phyloP scores from a whole-genome alignment of 768 basidiomycete genomes.

The Termitomyces sp. region DNA sequence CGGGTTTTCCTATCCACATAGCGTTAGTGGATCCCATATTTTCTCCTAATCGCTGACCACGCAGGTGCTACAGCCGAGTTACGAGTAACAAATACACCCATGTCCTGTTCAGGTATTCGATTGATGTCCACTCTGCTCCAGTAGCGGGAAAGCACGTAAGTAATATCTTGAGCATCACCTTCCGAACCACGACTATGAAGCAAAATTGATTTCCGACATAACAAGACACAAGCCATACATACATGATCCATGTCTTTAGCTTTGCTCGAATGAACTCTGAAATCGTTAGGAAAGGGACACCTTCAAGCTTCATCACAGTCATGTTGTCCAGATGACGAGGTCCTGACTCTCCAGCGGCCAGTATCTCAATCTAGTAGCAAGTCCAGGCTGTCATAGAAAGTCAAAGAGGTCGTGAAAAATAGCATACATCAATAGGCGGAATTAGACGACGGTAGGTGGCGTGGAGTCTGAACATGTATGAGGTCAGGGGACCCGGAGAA shows the following conservation, averaged over 20 bases:
- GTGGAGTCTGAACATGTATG: conserved; percentile 48
- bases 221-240: conserved; percentile 22
- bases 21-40: conserved; percentile 52
- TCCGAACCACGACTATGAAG: conserved; percentile 57
- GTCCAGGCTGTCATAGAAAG: conserved; percentile 1
- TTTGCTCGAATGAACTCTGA: conserved; percentile 86
- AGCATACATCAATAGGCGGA: conserved; percentile 68
- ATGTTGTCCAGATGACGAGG: conserved; percentile 66
- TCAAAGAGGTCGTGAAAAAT: neutral
- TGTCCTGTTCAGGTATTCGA: conserved; percentile 80
- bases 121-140: conserved; percentile 86
- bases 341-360: conserved; percentile 77
- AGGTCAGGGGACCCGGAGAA: conserved; percentile 3
- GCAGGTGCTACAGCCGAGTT: conserved; percentile 60
- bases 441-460: conserved; percentile 71
- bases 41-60: conserved; percentile 71
- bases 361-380: conserved; percentile 64
- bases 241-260: conserved; percentile 81
- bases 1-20: conserved; percentile 1
- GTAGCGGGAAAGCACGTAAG: conserved; percentile 63
- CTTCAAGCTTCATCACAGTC: conserved; percentile 63
- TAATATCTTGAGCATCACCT: conserved; percentile 73
- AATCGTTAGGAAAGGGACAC: conserved; percentile 76
- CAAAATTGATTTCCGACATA: conserved; percentile 12
- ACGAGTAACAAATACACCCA: conserved; percentile 66